Evolutionary conservation across 495 filamentous ascomycete species (phyloP).

Genomic region (Neurospora sp.): DNA sequence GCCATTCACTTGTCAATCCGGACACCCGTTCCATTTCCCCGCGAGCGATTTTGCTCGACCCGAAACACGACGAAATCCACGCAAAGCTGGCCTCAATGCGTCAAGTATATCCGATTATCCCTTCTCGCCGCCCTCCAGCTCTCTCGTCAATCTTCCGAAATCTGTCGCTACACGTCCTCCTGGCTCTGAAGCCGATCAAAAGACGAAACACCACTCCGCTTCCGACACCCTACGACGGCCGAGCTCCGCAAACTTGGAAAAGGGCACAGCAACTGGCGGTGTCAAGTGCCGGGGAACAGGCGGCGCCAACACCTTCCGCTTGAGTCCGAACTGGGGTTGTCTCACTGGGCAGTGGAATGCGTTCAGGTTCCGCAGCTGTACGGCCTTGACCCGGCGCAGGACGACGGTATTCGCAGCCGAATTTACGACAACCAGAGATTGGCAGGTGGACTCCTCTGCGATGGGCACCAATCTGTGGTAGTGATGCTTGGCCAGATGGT

Average conservation of each 20-base stretch:
- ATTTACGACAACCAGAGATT: neutral
- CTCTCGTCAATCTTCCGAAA: no score
- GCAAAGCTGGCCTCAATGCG: no score
- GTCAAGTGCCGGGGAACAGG: neutral
- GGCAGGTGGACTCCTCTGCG: neutral
- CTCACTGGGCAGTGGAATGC: neutral
- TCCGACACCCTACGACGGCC: neutral
- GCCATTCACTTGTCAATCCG: neutral
- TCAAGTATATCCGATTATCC: no score
- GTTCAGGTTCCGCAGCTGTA: neutral
- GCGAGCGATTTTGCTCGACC: no score
- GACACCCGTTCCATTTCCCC: neutral
- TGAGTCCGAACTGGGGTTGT: neutral
- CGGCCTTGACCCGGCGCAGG: neutral
- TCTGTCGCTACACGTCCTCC: no score
- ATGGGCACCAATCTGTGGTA: neutral
- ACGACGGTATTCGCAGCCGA: neutral
- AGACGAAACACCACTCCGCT: neutral
- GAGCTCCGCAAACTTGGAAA: neutral
- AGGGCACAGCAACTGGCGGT: neutral
- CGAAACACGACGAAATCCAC: no score
- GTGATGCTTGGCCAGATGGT: no score
- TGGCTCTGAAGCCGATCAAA: no score
- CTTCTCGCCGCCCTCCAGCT: no score
- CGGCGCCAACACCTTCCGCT: neutral